Conservation (phyloP, 495 filamentous ascomycete species). For the Neurospora sp. region DNA sequence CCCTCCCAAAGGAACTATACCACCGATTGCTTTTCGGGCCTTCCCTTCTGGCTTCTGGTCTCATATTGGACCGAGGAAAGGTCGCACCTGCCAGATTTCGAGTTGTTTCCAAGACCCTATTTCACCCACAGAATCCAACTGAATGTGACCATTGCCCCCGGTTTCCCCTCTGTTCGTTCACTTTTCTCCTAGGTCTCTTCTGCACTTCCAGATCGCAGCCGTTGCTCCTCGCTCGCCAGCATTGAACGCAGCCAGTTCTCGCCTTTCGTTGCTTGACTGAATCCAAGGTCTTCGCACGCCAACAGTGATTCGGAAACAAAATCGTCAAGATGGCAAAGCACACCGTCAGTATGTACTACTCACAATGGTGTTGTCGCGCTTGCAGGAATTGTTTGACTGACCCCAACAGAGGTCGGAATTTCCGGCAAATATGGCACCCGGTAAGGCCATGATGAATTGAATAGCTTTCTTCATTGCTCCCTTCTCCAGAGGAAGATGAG, state of each 20-base stretch:
- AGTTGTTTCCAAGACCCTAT: neutral
- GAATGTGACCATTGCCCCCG: neutral
- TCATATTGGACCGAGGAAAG: neutral
- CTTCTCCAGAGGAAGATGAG: neutral
- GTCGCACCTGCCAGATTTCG: neutral
- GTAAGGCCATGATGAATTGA: neutral
- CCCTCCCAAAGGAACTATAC: neutral
- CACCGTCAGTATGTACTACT: constrained; percentile 4
- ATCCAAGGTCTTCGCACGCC: neutral
- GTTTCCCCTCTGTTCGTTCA: neutral
- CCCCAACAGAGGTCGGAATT: constrained; percentile 10
- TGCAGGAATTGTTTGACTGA: neutral
- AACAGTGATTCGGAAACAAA: neutral
- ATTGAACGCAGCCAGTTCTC: neutral
- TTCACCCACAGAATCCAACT: neutral
- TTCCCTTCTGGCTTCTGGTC: neutral
- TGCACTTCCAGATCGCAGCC: neutral
- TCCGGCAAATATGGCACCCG: constrained; percentile 11
- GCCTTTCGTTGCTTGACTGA: neutral
- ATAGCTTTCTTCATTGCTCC: neutral
- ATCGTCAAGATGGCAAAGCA: constrained; percentile 8
- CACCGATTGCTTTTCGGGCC: neutral
- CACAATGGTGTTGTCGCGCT: neutral
- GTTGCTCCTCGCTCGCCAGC: neutral
- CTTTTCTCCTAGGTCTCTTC: neutral